Percentiles rank a stretch among this genome's conserved stretches.
These are phyloP conservation scores for Silene conica DNA, from an alignment of 148 eudicot species.

Conservation along the genomic window DNA sequence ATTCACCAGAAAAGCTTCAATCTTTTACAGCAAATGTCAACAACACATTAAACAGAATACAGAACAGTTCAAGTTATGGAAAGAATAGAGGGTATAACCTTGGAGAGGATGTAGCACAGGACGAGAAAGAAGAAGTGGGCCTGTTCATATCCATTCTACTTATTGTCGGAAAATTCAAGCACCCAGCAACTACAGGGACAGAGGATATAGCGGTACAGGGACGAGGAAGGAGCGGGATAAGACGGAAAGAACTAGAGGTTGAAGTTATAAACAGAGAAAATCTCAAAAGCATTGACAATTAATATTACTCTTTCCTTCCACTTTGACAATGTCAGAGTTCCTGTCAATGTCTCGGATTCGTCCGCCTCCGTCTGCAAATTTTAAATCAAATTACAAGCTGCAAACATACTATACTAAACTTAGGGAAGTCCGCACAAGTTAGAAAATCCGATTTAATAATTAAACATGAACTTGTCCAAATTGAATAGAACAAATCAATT, in stretches of 20 bases:
- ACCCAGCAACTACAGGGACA: not conserved
- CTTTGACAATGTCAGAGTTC: not conserved
- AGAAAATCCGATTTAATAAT: no score
- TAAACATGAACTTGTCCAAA: no score
- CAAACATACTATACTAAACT: not conserved
- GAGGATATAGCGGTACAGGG: not conserved
- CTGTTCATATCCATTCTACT: not conserved
- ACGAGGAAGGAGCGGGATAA: not conserved
- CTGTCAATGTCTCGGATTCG: not conserved
- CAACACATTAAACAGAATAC: not conserved
- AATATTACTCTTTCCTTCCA: not conserved
- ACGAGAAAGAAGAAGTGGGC: conserved; percentile 24
- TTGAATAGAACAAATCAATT: no score
- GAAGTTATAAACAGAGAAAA: not conserved
- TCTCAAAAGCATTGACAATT: not conserved
- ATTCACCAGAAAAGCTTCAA: no score
- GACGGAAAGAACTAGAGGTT: not conserved
- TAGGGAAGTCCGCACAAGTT: no score
- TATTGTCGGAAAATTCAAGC: not conserved
- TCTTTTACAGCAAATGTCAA: not conserved
- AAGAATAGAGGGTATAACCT: conserved; percentile 28
- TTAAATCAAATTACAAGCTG: not conserved
- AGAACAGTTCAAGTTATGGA: not conserved
- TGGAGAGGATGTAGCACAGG: conserved; percentile 20
- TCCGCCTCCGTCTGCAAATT: not conserved